Evolutionary conservation across 1,284 basidiomycete genomes (phyloP).

Genomic region (Heterobasidion irregulare): DNA sequence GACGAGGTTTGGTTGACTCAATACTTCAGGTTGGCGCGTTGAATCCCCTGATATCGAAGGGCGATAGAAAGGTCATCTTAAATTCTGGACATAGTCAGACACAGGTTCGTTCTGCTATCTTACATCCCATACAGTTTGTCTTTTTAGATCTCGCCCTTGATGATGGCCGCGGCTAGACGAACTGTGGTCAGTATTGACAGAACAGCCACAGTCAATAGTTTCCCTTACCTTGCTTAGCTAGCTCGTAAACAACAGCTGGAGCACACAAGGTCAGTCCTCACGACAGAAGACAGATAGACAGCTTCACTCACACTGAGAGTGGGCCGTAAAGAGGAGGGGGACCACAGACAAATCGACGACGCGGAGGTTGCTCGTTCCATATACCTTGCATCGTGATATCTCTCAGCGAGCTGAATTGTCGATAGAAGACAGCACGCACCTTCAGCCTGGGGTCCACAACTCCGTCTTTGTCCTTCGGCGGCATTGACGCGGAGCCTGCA

Average conservation of each 20-base stretch:
- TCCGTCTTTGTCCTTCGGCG: slow-evolving; percentile 48
- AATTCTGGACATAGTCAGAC: too few species aligned
- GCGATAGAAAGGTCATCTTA: too few species aligned
- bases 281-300: too few species aligned
- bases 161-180: slow-evolving; percentile 8
- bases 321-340: slow-evolving; percentile 35
- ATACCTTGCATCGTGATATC: slow-evolving; percentile 23
- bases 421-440: not conserved
- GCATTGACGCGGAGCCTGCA: slow-evolving; percentile 44
- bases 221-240: slow-evolving; percentile 9
- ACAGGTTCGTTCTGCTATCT: too few species aligned
- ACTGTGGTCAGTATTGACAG: not conserved
- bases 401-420: not conserved
- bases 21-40: too few species aligned
- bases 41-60: too few species aligned
- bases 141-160: slow-evolving; percentile 5
- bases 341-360: slow-evolving; percentile 41
- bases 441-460: slow-evolving; percentile 42
- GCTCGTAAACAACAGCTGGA: slow-evolving; percentile 13
- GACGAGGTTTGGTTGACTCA: too few species aligned
- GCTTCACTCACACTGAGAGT: slow-evolving; percentile 15
- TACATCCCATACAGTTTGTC: too few species aligned
- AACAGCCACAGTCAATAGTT: not conserved
- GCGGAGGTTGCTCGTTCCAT: slow-evolving; percentile 43
- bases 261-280: not conserved